Conservation (phyloP, 2,329 filamentous ascomycete species). For the Pseudocercospora vitis region DNA sequence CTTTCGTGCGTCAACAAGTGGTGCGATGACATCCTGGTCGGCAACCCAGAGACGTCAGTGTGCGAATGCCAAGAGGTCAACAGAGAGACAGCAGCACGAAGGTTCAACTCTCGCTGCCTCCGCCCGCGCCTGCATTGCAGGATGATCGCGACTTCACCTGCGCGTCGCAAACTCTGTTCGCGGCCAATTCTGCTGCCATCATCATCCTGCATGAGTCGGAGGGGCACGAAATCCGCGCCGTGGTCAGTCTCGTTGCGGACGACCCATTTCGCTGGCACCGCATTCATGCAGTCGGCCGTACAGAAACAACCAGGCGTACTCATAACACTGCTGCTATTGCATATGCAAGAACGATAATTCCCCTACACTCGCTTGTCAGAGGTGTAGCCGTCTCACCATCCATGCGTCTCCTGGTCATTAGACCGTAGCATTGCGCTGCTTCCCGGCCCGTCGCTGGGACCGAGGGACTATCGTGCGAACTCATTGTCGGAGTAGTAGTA, state of each 20-base stretch:
- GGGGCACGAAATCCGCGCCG: neutral
- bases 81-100: neutral
- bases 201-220: slow-evolving; percentile 13
- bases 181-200: slow-evolving; percentile 7
- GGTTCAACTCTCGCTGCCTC: slow-evolving; percentile 7
- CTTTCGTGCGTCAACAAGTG: neutral
- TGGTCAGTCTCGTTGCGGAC: neutral
- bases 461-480: neutral
- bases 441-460: no score
- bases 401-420: neutral
- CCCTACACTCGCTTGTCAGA: neutral
- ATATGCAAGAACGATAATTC: slow-evolving; percentile 2
- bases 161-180: slow-evolving; percentile 11
- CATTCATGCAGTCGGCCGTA: neutral
- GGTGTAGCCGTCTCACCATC: neutral
- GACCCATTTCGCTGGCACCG: slow-evolving; percentile 1
- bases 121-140: slow-evolving; percentile 11
- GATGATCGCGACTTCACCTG: slow-evolving; percentile 8
- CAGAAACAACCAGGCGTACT: slow-evolving; percentile 7
- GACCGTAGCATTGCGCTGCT: no score
- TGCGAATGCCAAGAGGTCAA: neutral
- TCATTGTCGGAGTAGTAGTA: no score
- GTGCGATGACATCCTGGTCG: neutral
- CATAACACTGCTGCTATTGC: slow-evolving; percentile 4
- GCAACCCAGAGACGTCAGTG: neutral